phyloP scores from a whole-genome alignment of 768 basidiomycete species.

The Auriscalpium microsporum region DNA sequence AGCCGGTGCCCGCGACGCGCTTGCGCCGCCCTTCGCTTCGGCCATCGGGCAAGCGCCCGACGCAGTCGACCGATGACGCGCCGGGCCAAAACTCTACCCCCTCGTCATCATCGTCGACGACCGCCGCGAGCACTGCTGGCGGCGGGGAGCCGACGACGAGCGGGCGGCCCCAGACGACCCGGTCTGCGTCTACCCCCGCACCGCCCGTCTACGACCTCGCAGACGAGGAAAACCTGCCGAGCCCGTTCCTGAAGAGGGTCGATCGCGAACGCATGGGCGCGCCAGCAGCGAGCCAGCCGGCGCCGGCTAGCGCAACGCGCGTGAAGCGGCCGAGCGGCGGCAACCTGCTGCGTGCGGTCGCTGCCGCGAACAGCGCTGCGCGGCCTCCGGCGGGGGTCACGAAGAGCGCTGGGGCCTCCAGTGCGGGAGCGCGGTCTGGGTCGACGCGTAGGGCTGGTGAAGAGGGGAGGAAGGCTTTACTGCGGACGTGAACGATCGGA shows the following conservation, averaged over 20 bases:
- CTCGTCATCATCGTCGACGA: conserved; percentile 7
- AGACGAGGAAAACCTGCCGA: conserved; percentile 81
- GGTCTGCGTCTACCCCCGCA: background rate
- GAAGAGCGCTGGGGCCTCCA: background rate
- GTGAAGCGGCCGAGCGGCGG: conserved; percentile 42
- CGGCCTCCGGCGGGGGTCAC: background rate
- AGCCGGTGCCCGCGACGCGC: background rate
- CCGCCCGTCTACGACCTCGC: conserved; percentile 46
- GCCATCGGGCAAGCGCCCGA: background rate
- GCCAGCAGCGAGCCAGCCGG: conserved; percentile 11
- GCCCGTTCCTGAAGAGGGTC: conserved; percentile 64
- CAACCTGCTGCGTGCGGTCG: conserved; percentile 49
- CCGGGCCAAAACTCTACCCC: conserved; percentile 5
- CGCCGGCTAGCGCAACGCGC: conserved; percentile 1
- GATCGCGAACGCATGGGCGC: conserved; percentile 29
- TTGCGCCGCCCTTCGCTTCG: background rate
- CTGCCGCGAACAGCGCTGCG: conserved; percentile 45
- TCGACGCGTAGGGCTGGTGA: conserved; percentile 42
- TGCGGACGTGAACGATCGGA: conserved; percentile 21
- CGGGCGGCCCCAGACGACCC: background rate
- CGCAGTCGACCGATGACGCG: background rate
- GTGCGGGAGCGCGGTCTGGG: background rate
- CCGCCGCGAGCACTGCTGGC: background rate
- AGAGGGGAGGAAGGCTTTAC: conserved; percentile 41
- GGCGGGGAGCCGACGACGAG: conserved; percentile 1